Base-by-base conservation (phyloP, 2,329 filamentous ascomycete species). In the Aspergillus tamarii region DNA sequence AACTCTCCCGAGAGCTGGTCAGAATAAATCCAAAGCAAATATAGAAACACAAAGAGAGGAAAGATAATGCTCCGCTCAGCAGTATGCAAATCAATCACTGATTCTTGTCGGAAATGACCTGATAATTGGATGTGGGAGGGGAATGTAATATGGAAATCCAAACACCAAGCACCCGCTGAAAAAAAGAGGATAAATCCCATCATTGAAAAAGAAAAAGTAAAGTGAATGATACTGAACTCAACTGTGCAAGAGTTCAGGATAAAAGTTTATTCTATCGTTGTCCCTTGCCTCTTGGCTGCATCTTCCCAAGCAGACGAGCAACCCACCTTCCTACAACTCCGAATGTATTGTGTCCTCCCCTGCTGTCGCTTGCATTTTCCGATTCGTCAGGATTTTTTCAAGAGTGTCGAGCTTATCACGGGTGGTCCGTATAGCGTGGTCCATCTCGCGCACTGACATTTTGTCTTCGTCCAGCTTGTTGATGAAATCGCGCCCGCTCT, bases 371-470 rank as follows among this genome's bases (percentile, higher is more conserved):
- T 74, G 66, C 1, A 62, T 66, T 70, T 82, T 85, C 74, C 84
- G 88, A 73, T 84, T 85, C 66, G 87, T 85, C 58, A 94, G 84
- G 34, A 92, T 90, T 48, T 86, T 85, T 77, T 94, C 94, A 66
- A 99, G 80, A 48, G 91, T 87, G 61, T 86, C 85, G 36, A 99
- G 81, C 73, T 92, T 90, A 81, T 97, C 91, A 75, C 97, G 92
- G 3, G 94, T 97, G 34, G 96, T 87, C 60, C 87, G 83, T 64
- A 97, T 94, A 23, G 93, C 91, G 80, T 96, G 88, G 67, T 89
- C 87, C 64, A 96, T 85, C 74, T 95, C 89, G 39, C 87, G 83
- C 70, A 91, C 87, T 54, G 88, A 87, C 86, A 94, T 91, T 55
- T 84, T 88, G 62, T 89, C 88, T 70, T 89, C 85, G 28, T 86